phyloP scores from a whole-genome alignment of 192 early-diverging fungal genomes.

The Diversispora eburnea region DNA sequence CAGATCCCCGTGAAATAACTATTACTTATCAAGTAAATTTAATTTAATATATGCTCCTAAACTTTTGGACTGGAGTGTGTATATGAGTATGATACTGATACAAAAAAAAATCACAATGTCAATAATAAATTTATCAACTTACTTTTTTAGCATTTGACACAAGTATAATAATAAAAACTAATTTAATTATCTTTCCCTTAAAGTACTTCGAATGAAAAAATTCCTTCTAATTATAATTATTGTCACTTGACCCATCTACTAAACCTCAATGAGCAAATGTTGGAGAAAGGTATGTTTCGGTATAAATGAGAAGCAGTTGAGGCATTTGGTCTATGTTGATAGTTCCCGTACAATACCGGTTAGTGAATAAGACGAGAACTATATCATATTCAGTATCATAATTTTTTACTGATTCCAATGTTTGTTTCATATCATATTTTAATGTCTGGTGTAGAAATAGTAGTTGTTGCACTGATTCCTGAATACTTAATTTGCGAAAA shows the following conservation, averaged over 20 bases:
- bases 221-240: no score
- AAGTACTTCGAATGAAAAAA: no score
- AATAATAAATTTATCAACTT: no score
- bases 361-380: constrained; percentile 22
- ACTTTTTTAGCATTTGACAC: no score
- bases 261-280: constrained; percentile 20
- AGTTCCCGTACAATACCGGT: neutral
- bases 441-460: constrained; percentile 20
- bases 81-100: no score
- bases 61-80: no score
- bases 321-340: constrained; percentile 16
- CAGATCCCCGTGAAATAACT: no score
- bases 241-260: constrained; percentile 4
- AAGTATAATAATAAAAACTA: no score
- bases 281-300: neutral
- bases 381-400: constrained; percentile 18
- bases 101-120: no score
- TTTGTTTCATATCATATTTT: constrained; percentile 23
- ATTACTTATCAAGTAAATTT: no score
- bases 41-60: no score
- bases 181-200: no score
- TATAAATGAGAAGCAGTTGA: constrained; percentile 21
- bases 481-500: constrained; percentile 25
- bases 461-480: constrained; percentile 17
- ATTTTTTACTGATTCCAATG: constrained; percentile 22